These are phyloP conservation scores for Calonectria honghensis DNA, from an alignment of 2,329 filamentous ascomycete genomes.

Conservation along the genomic window DNA sequence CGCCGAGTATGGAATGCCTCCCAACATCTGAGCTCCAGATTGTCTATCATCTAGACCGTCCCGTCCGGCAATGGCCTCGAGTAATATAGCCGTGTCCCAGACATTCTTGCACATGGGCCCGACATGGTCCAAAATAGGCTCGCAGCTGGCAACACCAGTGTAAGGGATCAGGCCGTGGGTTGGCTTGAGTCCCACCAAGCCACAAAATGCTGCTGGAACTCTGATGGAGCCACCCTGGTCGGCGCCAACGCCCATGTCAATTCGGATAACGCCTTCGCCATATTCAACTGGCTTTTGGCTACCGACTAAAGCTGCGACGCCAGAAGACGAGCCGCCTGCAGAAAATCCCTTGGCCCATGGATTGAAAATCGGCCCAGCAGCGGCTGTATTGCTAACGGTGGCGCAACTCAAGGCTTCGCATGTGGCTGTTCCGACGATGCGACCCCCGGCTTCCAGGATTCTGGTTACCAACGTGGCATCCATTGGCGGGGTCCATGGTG, in stretches of 20 bases:
- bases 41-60: conserved; percentile 14
- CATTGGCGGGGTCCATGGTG: background rate
- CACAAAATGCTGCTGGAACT: conserved; percentile 14
- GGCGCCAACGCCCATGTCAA: conserved; percentile 14
- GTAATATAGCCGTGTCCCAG: background rate
- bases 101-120: conserved; percentile 20
- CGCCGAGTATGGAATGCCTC: background rate
- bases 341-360: conserved; percentile 57
- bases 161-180: conserved; percentile 15
- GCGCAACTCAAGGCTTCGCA: conserved; percentile 21
- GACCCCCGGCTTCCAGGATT: conserved; percentile 5
- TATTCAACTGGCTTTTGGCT: background rate
- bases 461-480: conserved; percentile 2
- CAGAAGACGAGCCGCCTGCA: conserved; percentile 14
- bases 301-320: background rate
- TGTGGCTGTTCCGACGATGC: conserved; percentile 10
- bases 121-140: conserved; percentile 11
- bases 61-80: conserved; percentile 9
- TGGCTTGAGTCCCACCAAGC: background rate
- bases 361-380: conserved; percentile 66
- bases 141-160: conserved; percentile 19
- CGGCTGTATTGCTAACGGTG: conserved; percentile 16
- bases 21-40: background rate
- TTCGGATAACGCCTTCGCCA: background rate
- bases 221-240: conserved; percentile 16